Percentiles rank a stretch among this genome's conserved stretches.
phyloP scores from a whole-genome alignment of 2,329 filamentous ascomycete species.

The Pseudopithomyces chartarum region DNA sequence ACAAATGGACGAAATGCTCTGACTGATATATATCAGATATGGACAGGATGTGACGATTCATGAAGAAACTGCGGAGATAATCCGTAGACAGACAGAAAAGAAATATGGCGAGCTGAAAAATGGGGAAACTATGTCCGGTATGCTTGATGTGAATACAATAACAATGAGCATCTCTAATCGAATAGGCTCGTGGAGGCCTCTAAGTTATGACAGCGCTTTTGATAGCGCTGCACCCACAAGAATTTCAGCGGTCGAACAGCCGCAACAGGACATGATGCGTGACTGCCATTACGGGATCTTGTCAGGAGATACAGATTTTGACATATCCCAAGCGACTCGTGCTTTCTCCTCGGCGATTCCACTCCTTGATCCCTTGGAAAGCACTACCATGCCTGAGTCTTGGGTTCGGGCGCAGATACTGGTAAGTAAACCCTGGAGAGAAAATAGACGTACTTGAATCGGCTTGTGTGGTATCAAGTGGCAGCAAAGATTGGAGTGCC shows the following conservation, averaged over 20 bases:
- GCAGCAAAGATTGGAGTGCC: too few species aligned
- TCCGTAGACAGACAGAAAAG: slow-evolving; percentile 11
- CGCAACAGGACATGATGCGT: slow-evolving; percentile 14
- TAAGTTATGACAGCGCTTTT: slow-evolving; percentile 12
- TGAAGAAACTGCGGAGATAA: slow-evolving; percentile 9
- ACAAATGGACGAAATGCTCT: not conserved
- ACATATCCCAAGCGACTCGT: slow-evolving; percentile 11
- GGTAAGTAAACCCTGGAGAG: slow-evolving; percentile 4
- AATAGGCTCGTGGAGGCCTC: slow-evolving; percentile 5
- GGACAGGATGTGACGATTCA: slow-evolving; percentile 11
- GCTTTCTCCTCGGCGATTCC: slow-evolving; percentile 16
- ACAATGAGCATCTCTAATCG: not conserved
- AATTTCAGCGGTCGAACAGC: slow-evolving; percentile 7
- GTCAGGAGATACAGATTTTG: slow-evolving; percentile 16
- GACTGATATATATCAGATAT: slow-evolving; percentile 8
- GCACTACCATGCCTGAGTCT: slow-evolving; percentile 28
- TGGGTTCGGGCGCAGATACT: slow-evolving; percentile 64
- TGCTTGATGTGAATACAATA: not conserved
- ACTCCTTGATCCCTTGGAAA: slow-evolving; percentile 15
- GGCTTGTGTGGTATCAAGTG: too few species aligned
- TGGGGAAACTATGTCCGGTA: slow-evolving; percentile 13
- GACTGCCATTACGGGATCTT: slow-evolving; percentile 16
- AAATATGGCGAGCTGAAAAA: slow-evolving; percentile 11
- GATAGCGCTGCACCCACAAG: slow-evolving; percentile 8
- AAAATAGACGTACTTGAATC: too few species aligned